These are phyloP conservation scores for Stephania cephalantha DNA, from an alignment of 164 flowering plant genomes.

Conservation along the genomic window DNA sequence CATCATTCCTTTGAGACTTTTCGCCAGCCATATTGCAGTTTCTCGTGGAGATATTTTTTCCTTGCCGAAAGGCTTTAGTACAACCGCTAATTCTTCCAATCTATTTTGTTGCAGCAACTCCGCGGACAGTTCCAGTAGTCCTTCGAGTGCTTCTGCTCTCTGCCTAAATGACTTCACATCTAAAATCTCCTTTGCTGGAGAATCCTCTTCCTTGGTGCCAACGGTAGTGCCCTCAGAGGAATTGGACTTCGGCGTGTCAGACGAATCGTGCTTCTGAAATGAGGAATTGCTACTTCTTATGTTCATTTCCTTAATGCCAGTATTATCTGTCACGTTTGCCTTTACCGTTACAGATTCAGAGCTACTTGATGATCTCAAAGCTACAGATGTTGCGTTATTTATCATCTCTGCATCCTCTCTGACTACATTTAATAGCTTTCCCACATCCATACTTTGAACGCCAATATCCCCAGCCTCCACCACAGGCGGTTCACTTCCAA, in stretches of 20 bases:
- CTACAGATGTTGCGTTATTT: slow-evolving; percentile 25
- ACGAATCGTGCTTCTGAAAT: slow-evolving; percentile 23
- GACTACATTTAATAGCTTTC: slow-evolving; percentile 52
- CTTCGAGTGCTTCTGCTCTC: slow-evolving; percentile 97
- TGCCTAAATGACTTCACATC: slow-evolving; percentile 90
- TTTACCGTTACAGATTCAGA: slow-evolving; percentile 30
- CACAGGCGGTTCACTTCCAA: slow-evolving; percentile 65
- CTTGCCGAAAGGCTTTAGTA: slow-evolving; percentile 91
- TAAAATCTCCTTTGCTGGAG: slow-evolving; percentile 59
- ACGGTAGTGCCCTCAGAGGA: slow-evolving; percentile 16
- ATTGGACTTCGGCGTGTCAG: slow-evolving; percentile 30
- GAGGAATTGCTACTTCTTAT: slow-evolving; percentile 12
- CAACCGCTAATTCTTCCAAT: slow-evolving; percentile 80
- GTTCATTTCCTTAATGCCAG: slow-evolving; percentile 36
- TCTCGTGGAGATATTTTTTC: slow-evolving; percentile 95
- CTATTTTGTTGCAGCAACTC: slow-evolving; percentile 79
- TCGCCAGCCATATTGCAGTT: slow-evolving; percentile 98
- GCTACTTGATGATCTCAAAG: slow-evolving; percentile 31
- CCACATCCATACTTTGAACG: slow-evolving; percentile 58
- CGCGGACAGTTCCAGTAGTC: slow-evolving; percentile 84
- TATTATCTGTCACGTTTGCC: slow-evolving; percentile 30
- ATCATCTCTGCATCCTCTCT: slow-evolving; percentile 56
- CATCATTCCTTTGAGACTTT: slow-evolving; percentile 97
- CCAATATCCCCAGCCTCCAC: slow-evolving; percentile 61
- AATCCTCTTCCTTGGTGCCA: slow-evolving; percentile 34